phyloP scores from a whole-genome alignment of 2,329 filamentous ascomycete genomes.

The Phoma sp. region DNA sequence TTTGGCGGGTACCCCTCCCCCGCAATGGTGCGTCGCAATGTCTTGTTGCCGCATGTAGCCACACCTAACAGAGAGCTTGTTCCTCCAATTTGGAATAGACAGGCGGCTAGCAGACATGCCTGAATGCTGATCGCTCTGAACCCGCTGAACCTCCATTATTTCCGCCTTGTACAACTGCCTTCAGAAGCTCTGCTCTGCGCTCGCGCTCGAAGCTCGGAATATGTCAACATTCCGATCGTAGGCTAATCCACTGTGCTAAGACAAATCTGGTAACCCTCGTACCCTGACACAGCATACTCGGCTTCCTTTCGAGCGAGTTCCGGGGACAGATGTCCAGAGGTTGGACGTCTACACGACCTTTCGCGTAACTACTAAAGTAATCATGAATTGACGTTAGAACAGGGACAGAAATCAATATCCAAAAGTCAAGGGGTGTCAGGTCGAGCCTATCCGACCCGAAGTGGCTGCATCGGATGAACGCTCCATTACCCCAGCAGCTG shows the following conservation, averaged over 20 bases:
- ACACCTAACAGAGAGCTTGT: conserved; percentile 17
- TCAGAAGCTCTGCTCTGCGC: conserved; percentile 2
- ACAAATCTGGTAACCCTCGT: conserved; percentile 28
- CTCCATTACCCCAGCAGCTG: conserved; percentile 35
- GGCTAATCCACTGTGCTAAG: conserved; percentile 27
- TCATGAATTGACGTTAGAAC: neutral
- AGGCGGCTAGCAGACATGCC: conserved; percentile 10
- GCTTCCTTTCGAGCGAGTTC: conserved; percentile 49
- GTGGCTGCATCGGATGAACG: conserved; percentile 33
- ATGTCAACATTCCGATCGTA: conserved; percentile 18
- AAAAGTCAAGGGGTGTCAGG: neutral
- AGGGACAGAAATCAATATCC: neutral
- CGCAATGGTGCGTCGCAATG: conserved; percentile 28
- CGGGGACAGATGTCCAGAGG: conserved; percentile 17
- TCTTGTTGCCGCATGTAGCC: conserved; percentile 25
- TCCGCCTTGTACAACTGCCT: neutral
- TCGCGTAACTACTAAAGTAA: neutral
- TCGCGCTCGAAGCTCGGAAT: conserved; percentile 9
- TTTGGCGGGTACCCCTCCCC: conserved; percentile 43
- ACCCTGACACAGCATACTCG: conserved; percentile 29
- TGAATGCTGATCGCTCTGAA: conserved; percentile 3
- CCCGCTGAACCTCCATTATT: neutral
- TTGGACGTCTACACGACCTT: neutral
- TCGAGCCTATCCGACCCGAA: conserved; percentile 28
- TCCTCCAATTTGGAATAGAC: conserved; percentile 24